Percentiles rank a stretch among this genome's conserved stretches.
Evolutionary conservation across 2,329 filamentous ascomycete species (phyloP).

Genomic region (Magnaporthales sp.): DNA sequence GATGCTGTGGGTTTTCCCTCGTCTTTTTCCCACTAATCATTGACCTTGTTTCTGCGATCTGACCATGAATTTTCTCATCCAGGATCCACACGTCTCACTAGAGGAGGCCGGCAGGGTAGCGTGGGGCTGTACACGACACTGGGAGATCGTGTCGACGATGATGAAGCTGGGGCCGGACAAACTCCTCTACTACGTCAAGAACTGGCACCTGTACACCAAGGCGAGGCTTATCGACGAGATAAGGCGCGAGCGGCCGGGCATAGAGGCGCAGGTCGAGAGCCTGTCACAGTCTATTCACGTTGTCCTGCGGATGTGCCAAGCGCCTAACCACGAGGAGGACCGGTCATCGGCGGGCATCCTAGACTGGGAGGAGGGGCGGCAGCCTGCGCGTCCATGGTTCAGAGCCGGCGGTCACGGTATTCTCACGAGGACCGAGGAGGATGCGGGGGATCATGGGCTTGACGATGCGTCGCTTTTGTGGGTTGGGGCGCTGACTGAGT

Average conservation of each 20-base stretch:
- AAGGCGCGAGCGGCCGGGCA: constrained; percentile 28
- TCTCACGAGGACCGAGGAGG: not conserved
- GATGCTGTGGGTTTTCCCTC: constrained; percentile 20
- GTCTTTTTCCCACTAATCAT: too few relatives aligned
- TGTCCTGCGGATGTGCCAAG: constrained; percentile 8
- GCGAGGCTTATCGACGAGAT: constrained; percentile 34
- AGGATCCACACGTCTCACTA: constrained; percentile 15
- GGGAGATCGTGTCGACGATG: constrained; percentile 24
- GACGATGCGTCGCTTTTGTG: not conserved
- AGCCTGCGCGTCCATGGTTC: not conserved
- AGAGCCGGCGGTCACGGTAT: not conserved
- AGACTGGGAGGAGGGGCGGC: constrained; percentile 22
- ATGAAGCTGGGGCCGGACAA: constrained; percentile 40
- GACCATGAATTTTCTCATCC: not conserved
- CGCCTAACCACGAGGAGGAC: not conserved
- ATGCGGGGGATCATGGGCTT: not conserved
- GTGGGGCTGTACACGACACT: constrained; percentile 19
- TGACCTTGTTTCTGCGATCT: not conserved
- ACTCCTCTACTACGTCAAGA: constrained; percentile 39
- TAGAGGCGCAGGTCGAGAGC: constrained; percentile 36
- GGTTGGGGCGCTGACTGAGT: not conserved
- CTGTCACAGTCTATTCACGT: constrained; percentile 18
- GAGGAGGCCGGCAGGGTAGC: constrained; percentile 17
- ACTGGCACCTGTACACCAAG: constrained; percentile 35
- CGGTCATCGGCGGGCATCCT: constrained; percentile 22